phyloP scores from a whole-genome alignment of 2,329 filamentous ascomycete species.

The Colletotrichum spaethianum region DNA sequence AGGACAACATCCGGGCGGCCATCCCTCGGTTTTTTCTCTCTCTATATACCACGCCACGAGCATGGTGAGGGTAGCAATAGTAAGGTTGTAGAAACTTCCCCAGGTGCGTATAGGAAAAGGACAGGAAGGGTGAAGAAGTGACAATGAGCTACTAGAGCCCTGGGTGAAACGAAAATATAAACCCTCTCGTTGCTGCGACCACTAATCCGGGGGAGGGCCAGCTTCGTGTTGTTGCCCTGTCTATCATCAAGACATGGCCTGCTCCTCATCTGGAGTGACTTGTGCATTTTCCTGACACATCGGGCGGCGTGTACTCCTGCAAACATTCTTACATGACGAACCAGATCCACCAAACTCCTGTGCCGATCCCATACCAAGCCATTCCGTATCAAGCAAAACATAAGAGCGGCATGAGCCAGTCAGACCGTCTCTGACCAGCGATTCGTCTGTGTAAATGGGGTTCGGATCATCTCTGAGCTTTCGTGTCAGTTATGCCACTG shows the following conservation, averaged over 20 bases:
- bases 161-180: conserved; percentile 35
- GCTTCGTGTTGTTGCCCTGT: conserved; percentile 31
- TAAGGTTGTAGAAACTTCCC: conserved; percentile 30
- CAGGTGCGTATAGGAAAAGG: conserved; percentile 2
- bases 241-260: conserved; percentile 41
- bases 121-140: conserved; percentile 28
- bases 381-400: conserved; percentile 31
- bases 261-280: conserved; percentile 38
- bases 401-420: conserved; percentile 40
- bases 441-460: conserved; percentile 25
- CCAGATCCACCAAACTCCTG: conserved; percentile 41
- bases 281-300: conserved; percentile 41
- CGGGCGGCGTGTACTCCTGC: conserved; percentile 39
- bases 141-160: conserved; percentile 24
- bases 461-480: conserved; percentile 34
- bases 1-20: conserved; percentile 12
- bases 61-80: conserved; percentile 38
- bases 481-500: conserved; percentile 29
- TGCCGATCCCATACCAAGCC: conserved; percentile 42
- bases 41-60: conserved; percentile 40
- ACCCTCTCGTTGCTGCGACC: conserved; percentile 41
- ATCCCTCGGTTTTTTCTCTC: background rate
- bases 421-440: conserved; percentile 37
- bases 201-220: conserved; percentile 27
- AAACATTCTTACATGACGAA: conserved; percentile 42